phyloP scores from a whole-genome alignment of 208 protist genomes.

The Angomonas ambiguus region DNA sequence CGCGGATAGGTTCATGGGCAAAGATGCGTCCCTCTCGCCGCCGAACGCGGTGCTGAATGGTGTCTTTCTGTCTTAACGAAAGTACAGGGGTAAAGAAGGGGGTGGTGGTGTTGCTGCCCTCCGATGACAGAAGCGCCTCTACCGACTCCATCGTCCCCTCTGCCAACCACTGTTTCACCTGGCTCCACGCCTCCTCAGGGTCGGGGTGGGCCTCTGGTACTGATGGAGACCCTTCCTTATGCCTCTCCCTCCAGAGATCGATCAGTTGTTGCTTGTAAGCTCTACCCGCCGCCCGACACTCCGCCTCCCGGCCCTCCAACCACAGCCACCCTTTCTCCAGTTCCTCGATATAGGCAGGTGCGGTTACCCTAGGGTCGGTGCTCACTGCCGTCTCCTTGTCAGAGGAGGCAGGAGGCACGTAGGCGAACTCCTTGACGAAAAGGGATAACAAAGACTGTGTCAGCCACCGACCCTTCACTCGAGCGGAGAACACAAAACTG shows the following conservation, averaged over 20 bases:
- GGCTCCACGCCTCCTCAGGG: background rate
- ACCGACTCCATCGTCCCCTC: background rate
- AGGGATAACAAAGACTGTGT: slow-evolving; percentile 72
- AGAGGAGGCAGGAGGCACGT: slow-evolving; percentile 23
- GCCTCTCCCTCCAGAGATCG: slow-evolving; percentile 3
- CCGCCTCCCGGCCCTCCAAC: slow-evolving; percentile 63
- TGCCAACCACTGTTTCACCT: background rate
- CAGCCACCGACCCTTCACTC: slow-evolving; percentile 91
- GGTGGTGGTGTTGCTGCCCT: no score
- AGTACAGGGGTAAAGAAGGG: slow-evolving; percentile 23
- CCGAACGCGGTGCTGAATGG: slow-evolving; percentile 82
- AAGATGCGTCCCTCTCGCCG: slow-evolving; percentile 92
- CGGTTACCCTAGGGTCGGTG: slow-evolving; percentile 37
- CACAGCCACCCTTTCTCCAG: slow-evolving; percentile 50
- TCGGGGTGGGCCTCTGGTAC: no score
- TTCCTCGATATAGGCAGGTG: slow-evolving; percentile 72
- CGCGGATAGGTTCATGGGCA: slow-evolving; percentile 39
- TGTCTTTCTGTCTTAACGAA: slow-evolving; percentile 67
- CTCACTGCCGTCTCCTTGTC: slow-evolving; percentile 13
- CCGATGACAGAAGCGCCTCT: slow-evolving; percentile 12
- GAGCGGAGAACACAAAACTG: slow-evolving; percentile 67
- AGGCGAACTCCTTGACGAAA: slow-evolving; percentile 87
- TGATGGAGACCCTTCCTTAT: no score
- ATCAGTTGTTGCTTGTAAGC: slow-evolving; percentile 35
- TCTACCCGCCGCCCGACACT: slow-evolving; percentile 49